A percentile compares a stretch with the other conserved stretches of the same genome.
phyloP scores from a whole-genome alignment of 208 protist genomes.

The Vickermania ingenoplastis region DNA sequence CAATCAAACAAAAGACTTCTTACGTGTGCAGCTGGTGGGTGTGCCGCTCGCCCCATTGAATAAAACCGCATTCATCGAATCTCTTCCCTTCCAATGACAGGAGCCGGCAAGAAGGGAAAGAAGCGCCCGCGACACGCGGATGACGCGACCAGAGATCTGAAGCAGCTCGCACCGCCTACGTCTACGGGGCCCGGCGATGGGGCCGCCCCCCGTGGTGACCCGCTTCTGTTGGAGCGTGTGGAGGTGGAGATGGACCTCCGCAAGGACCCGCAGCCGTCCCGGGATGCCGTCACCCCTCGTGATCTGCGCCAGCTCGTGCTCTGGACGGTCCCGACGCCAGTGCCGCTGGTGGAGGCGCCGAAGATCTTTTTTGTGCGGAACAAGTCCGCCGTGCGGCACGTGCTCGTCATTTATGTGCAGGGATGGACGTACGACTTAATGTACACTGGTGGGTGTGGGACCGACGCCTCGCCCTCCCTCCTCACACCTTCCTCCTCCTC shows the following conservation, averaged over 20 bases:
- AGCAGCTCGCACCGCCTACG: too few species aligned
- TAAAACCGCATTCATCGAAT: too few species aligned
- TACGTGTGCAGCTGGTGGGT: too few species aligned
- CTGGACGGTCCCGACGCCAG: constrained; percentile 55
- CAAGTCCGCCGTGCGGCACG: constrained; percentile 55
- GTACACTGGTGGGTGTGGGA: constrained; percentile 1
- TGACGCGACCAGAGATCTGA: too few species aligned
- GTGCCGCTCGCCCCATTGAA: too few species aligned
- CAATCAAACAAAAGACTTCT: too few species aligned
- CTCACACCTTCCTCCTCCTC: too few species aligned
- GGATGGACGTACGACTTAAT: constrained; percentile 71
- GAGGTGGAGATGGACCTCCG: constrained; percentile 59
- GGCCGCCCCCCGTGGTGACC: too few species aligned
- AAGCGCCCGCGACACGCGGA: too few species aligned
- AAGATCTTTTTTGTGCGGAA: constrained; percentile 65
- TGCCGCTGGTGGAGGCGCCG: constrained; percentile 66
- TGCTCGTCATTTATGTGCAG: constrained; percentile 72
- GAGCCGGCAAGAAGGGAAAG: too few species aligned
- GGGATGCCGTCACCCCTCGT: constrained; percentile 36
- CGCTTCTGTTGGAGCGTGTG: constrained; percentile 31
- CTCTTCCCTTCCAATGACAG: too few species aligned
- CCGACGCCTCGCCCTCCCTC: not conserved
- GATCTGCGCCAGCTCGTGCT: constrained; percentile 65
- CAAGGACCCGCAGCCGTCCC: constrained; percentile 14
- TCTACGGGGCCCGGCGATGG: too few species aligned